These are phyloP conservation scores for Clarireedia paspali DNA, from an alignment of 2,329 filamentous ascomycete species.

Conservation along the genomic window DNA sequence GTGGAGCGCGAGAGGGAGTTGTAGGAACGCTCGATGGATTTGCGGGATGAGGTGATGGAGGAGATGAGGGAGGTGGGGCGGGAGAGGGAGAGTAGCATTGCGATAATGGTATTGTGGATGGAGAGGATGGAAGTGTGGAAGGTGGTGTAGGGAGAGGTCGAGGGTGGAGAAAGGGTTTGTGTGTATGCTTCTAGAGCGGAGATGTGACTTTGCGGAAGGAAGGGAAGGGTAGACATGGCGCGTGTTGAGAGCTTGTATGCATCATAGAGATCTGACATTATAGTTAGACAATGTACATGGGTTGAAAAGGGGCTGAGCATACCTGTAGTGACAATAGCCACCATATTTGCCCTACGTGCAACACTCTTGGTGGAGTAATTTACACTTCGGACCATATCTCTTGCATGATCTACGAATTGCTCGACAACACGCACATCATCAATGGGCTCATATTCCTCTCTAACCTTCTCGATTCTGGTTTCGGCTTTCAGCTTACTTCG, in stretches of 20 bases:
- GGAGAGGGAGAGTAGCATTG: slow-evolving; percentile 70
- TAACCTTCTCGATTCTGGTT: slow-evolving; percentile 72
- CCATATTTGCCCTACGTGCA: slow-evolving; percentile 68
- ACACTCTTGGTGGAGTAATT: slow-evolving; percentile 78
- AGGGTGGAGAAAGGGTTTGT: slow-evolving; percentile 53
- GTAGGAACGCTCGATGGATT: slow-evolving; percentile 70
- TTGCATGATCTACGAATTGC: slow-evolving; percentile 82
- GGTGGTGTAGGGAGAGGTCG: slow-evolving; percentile 63
- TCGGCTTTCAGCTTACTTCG: slow-evolving; percentile 82
- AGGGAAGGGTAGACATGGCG: slow-evolving; percentile 48
- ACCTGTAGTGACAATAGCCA: slow-evolving; percentile 59
- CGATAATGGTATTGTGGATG: slow-evolving; percentile 76
- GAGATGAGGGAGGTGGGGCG: slow-evolving; percentile 72
- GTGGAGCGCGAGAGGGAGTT: slow-evolving; percentile 66
- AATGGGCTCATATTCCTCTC: slow-evolving; percentile 81
- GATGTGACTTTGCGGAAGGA: slow-evolving; percentile 61
- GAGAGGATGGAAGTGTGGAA: slow-evolving; percentile 74
- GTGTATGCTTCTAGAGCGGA: slow-evolving; percentile 68
- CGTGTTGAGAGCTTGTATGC: slow-evolving; percentile 49
- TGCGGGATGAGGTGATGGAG: slow-evolving; percentile 65
- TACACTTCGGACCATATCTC: slow-evolving; percentile 80
- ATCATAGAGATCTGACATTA: slow-evolving; percentile 57
- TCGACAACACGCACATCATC: slow-evolving; percentile 83
- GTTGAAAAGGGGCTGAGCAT: slow-evolving; percentile 23
- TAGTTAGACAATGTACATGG: slow-evolving; percentile 23